These are phyloP conservation scores for Leccinum pallidistipes DNA, from an alignment of 1,284 basidiomycete genomes.

Conservation along the genomic window DNA sequence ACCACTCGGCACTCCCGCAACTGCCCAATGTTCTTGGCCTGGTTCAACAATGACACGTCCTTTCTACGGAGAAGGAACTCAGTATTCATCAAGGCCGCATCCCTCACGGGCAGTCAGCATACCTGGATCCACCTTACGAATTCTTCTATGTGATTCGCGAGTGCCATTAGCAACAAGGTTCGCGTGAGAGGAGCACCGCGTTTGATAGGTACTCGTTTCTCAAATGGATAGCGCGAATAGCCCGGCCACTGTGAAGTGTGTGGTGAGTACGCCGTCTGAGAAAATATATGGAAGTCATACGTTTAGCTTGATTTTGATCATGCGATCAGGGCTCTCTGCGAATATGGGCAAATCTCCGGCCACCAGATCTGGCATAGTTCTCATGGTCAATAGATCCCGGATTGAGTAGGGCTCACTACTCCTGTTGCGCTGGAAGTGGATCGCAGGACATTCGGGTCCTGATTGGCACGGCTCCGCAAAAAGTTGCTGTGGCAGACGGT, in stretches of 20 bases:
- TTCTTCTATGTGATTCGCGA: conserved; percentile 30
- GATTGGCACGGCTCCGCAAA: conserved; percentile 6
- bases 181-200: conserved; percentile 20
- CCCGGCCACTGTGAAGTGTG: conserved; percentile 35
- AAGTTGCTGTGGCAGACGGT: conserved; percentile 22
- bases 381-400: conserved; percentile 23
- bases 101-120: conserved; percentile 4
- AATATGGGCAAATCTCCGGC: conserved; percentile 22
- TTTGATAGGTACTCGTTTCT: conserved; percentile 32
- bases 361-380: conserved; percentile 22
- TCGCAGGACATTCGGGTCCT: conserved; percentile 9
- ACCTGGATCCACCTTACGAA: conserved; percentile 33
- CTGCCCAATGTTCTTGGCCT: conserved; percentile 37
- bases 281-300: conserved; percentile 14
- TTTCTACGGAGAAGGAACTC: conserved; percentile 16
- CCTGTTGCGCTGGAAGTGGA: conserved; percentile 24
- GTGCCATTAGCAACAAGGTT: conserved; percentile 27
- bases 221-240: conserved; percentile 31
- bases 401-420: conserved; percentile 22
- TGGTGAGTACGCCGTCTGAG: conserved; percentile 3
- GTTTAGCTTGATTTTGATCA: conserved; percentile 25
- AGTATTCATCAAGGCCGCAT: neutral
- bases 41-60: conserved; percentile 28
- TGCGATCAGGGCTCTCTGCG: conserved; percentile 15
- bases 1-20: conserved; percentile 17